Percentiles rank a stretch among this genome's conserved stretches.
Evolutionary conservation across 371 early-diverging fungal genomes (phyloP).

Genomic region (Rhizopus microsporus): DNA sequence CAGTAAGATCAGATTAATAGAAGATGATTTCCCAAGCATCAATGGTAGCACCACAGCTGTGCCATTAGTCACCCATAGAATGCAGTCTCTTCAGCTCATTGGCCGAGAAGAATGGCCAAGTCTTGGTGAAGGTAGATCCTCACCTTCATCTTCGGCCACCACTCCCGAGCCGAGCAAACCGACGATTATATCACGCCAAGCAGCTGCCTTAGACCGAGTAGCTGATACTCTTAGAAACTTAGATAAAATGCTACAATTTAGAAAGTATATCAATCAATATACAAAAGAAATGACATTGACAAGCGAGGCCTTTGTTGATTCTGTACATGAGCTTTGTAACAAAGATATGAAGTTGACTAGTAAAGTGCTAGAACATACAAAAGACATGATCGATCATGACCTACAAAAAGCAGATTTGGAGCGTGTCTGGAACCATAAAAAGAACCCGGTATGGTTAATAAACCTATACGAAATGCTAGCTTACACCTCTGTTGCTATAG

Average conservation of each 20-base stretch:
- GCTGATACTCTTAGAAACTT: slow-evolving; percentile 47
- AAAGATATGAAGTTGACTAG: slow-evolving; percentile 44
- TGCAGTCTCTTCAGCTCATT: slow-evolving; percentile 4
- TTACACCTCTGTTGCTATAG: neutral
- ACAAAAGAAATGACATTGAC: slow-evolving; percentile 15
- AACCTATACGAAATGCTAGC: neutral
- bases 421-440: slow-evolving; percentile 70
- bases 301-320: slow-evolving; percentile 54
- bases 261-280: slow-evolving; percentile 55
- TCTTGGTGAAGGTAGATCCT: slow-evolving; percentile 25
- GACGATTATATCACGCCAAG: slow-evolving; percentile 36
- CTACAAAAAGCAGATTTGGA: slow-evolving; percentile 64
- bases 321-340: slow-evolving; percentile 52
- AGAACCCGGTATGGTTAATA: slow-evolving; percentile 48
- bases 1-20: slow-evolving; percentile 1
- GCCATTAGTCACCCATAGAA: slow-evolving; percentile 1
- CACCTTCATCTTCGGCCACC: slow-evolving; percentile 8
- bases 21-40: slow-evolving; percentile 38
- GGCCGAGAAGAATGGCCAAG: slow-evolving; percentile 21
- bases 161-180: slow-evolving; percentile 3
- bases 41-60: slow-evolving; percentile 15
- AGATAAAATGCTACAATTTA: slow-evolving; percentile 62
- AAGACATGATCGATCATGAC: slow-evolving; percentile 53
- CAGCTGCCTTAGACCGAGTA: slow-evolving; percentile 50
- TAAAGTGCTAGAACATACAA: slow-evolving; percentile 55